These are phyloP conservation scores for Komagataella ulmi DNA, from an alignment of 805 yeast genomes.

Conservation along the genomic window DNA sequence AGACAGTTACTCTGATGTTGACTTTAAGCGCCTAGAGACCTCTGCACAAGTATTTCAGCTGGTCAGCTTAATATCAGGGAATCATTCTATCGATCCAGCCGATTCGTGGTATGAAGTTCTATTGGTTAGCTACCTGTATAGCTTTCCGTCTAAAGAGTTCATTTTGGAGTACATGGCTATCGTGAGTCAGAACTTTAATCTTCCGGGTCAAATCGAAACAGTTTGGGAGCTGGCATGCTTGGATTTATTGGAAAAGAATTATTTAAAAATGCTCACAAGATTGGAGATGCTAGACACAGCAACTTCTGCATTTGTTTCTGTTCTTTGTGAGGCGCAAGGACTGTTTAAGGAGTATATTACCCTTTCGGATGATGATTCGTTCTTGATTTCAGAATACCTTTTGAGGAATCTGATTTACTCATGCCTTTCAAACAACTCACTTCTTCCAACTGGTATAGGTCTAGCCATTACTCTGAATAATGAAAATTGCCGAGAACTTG, in stretches of 20 bases:
- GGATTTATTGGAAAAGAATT: slow-evolving; percentile 41
- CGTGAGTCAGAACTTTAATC: slow-evolving; percentile 18
- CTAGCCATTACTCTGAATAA: slow-evolving; percentile 35
- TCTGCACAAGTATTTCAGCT: slow-evolving; percentile 26
- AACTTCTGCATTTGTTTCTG: slow-evolving; percentile 50
- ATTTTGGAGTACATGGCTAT: slow-evolving; percentile 25
- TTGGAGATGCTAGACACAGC: slow-evolving; percentile 48
- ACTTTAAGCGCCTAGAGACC: slow-evolving; percentile 13
- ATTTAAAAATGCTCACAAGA: slow-evolving; percentile 41
- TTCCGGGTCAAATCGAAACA: slow-evolving; percentile 17
- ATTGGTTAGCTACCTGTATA: slow-evolving; percentile 26
- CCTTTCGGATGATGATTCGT: slow-evolving; percentile 5
- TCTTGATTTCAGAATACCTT: background rate
- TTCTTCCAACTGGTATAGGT: slow-evolving; percentile 63
- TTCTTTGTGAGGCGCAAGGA: slow-evolving; percentile 53
- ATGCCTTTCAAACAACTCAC: slow-evolving; percentile 33
- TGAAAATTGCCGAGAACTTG: slow-evolving; percentile 25
- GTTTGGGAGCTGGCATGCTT: slow-evolving; percentile 43
- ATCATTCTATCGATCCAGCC: slow-evolving; percentile 34
- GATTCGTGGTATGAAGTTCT: slow-evolving; percentile 60
- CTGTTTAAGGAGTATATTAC: slow-evolving; percentile 26
- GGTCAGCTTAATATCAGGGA: slow-evolving; percentile 31
- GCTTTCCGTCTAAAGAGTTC: slow-evolving; percentile 37
- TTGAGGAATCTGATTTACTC: slow-evolving; percentile 41
- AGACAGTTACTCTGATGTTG: slow-evolving; percentile 20